Percentiles rank a stretch among this genome's conserved stretches.
Conservation (phyloP, 1,284 basidiomycete species). For the Sporisorium graminicola region DNA sequence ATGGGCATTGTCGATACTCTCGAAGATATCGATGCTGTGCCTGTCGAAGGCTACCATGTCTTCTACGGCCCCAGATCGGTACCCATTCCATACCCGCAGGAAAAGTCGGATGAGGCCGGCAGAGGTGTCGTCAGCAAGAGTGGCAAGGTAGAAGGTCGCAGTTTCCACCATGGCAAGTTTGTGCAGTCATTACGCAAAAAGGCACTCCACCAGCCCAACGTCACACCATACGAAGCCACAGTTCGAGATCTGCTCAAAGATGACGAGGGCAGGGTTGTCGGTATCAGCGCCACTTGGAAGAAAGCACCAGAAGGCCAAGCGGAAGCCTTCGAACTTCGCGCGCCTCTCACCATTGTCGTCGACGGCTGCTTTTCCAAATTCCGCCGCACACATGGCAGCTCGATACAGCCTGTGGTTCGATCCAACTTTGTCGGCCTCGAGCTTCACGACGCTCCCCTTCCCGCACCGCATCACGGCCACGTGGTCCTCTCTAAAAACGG, state of each 20-base stretch:
- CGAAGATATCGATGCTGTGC: constrained; percentile 88
- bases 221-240: constrained; percentile 59
- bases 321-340: constrained; percentile 72
- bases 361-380: constrained; percentile 96
- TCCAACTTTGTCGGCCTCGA: constrained; percentile 87
- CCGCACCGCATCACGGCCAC: constrained; percentile 87
- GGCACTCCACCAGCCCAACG: constrained; percentile 72
- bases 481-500: constrained; percentile 80
- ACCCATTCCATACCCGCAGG: constrained; percentile 87
- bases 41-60: constrained; percentile 89
- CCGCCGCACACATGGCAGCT: constrained; percentile 73
- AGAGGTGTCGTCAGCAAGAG: constrained; percentile 45
- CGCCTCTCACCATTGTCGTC: constrained; percentile 86
- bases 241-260: constrained; percentile 61
- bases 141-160: constrained; percentile 75
- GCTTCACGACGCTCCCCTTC: constrained; percentile 80
- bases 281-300: constrained; percentile 55
- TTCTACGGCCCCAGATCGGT: constrained; percentile 77
- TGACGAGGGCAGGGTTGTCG: constrained; percentile 44
- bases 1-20: constrained; percentile 81
- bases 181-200: constrained; percentile 82
- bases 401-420: constrained; percentile 73
- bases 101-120: constrained; percentile 52
- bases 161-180: constrained; percentile 95
- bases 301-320: constrained; percentile 22